These are phyloP conservation scores for Bacidia rubella DNA, from an alignment of 495 filamentous ascomycete species.

Conservation along the genomic window DNA sequence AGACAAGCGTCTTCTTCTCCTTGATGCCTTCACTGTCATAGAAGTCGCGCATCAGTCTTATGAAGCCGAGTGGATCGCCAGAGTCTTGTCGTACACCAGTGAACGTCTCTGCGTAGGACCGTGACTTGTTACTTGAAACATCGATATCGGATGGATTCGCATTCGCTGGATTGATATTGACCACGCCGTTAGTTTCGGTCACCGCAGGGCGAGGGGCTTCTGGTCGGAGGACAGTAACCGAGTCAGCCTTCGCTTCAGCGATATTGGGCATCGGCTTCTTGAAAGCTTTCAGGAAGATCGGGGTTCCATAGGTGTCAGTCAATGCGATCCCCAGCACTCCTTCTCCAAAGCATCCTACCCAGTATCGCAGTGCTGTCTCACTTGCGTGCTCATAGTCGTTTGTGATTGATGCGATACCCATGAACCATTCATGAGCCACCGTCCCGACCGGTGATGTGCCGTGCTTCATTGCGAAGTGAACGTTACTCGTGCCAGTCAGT, in stretches of 20 bases:
- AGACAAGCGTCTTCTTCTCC: slow-evolving; percentile 86
- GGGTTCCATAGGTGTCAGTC: slow-evolving; percentile 96
- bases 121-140: slow-evolving; percentile 7
- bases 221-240: slow-evolving; percentile 19
- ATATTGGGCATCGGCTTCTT: slow-evolving; percentile 41
- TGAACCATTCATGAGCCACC: slow-evolving; percentile 98
- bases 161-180: slow-evolving; percentile 21
- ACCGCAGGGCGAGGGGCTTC: slow-evolving; percentile 20
- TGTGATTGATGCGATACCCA: slow-evolving; percentile 89
- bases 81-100: slow-evolving; percentile 88
- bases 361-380: slow-evolving; percentile 67
- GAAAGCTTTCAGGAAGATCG: slow-evolving; percentile 77
- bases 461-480: slow-evolving; percentile 91
- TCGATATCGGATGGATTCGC: neutral
- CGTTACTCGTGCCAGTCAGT: slow-evolving; percentile 84
- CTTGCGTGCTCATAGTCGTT: slow-evolving; percentile 73
- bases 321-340: slow-evolving; percentile 82
- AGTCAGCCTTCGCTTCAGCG: slow-evolving; percentile 24
- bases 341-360: slow-evolving; percentile 84
- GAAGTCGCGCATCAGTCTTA: slow-evolving; percentile 73
- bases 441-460: slow-evolving; percentile 73
- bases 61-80: slow-evolving; percentile 71
- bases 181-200: slow-evolving; percentile 21
- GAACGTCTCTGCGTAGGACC: slow-evolving; percentile 75
- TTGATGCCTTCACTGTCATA: slow-evolving; percentile 65